phyloP scores from a whole-genome alignment of 306 rosid genomes.

The Cucumis melo region DNA sequence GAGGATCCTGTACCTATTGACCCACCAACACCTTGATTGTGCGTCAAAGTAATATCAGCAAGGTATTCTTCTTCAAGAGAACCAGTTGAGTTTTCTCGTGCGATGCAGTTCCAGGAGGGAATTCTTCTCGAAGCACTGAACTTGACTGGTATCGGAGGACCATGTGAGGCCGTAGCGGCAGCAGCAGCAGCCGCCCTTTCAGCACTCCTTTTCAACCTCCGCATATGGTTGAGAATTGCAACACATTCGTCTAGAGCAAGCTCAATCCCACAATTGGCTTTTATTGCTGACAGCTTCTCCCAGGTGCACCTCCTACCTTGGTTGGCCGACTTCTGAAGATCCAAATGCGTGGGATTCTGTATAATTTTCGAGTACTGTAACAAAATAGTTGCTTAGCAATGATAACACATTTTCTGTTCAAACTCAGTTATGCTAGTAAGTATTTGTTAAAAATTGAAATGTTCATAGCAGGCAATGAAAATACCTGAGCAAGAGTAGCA shows the following conservation, averaged over 20 bases:
- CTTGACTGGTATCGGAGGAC: constrained; percentile 33
- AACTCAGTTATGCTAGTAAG: neutral
- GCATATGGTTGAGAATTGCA: constrained; percentile 81
- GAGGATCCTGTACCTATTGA: constrained; percentile 21
- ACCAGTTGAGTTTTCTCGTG: constrained; percentile 84
- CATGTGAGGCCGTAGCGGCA: constrained; percentile 58
- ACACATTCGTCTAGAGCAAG: constrained; percentile 90
- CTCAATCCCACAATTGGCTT: constrained; percentile 91
- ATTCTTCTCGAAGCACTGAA: constrained; percentile 79
- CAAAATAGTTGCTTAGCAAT: neutral
- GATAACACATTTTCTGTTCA: neutral
- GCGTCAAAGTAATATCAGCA: constrained; percentile 31
- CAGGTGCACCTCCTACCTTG: constrained; percentile 98
- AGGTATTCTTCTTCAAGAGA: constrained; percentile 70
- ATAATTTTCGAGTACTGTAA: constrained; percentile 74
- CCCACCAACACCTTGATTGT: constrained; percentile 36
- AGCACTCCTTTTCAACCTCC: constrained; percentile 60
- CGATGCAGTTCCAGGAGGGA: constrained; percentile 96
- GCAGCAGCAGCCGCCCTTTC: constrained; percentile 77
- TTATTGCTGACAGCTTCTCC: constrained; percentile 95
- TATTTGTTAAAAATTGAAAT: neutral
- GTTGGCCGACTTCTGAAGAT: constrained; percentile 94
- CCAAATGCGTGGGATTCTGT: constrained; percentile 75
- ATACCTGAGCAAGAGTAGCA: constrained; percentile 93
- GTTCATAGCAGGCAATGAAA: neutral